Conservation (phyloP, 148 eudicot genomes). For the Linanthus parryae region DNA sequence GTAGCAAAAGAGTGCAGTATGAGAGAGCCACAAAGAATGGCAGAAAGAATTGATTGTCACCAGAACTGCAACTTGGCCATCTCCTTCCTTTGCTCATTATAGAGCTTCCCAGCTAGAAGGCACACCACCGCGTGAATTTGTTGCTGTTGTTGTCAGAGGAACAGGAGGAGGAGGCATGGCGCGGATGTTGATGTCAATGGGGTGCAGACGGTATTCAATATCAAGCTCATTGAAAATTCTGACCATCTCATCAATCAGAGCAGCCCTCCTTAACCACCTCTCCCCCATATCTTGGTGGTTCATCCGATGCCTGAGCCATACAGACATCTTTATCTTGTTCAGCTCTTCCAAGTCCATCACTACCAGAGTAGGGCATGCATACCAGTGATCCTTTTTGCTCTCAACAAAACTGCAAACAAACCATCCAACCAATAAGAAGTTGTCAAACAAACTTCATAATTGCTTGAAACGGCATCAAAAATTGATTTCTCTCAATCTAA, state of each 20-base stretch:
- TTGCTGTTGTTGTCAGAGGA: slow-evolving; percentile 3
- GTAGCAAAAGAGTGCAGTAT: too few species aligned
- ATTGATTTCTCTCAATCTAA: neutral
- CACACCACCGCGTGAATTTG: too few species aligned
- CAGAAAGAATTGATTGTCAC: too few species aligned
- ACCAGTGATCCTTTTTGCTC: slow-evolving; percentile 70
- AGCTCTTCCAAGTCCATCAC: slow-evolving; percentile 39
- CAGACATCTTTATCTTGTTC: slow-evolving; percentile 28
- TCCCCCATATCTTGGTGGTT: slow-evolving; percentile 68
- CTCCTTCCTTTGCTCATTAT: too few species aligned
- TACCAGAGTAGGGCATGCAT: slow-evolving; percentile 42
- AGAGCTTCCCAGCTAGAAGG: too few species aligned
- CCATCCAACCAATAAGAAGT: neutral
- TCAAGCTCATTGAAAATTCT: slow-evolving; percentile 56
- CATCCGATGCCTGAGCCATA: slow-evolving; percentile 69
- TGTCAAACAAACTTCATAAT: neutral
- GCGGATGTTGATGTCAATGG: slow-evolving; percentile 36
- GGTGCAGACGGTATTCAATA: slow-evolving; percentile 47
- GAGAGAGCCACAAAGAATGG: too few species aligned
- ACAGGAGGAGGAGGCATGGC: slow-evolving; percentile 28
- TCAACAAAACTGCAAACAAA: slow-evolving; percentile 37
- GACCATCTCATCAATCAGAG: slow-evolving; percentile 50
- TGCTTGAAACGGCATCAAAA: neutral
- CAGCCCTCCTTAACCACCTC: slow-evolving; percentile 42
- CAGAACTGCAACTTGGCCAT: too few species aligned